Percentiles rank a stretch among this genome's conserved stretches.
These are phyloP conservation scores for Solanum chilense DNA, from an alignment of 257 asterid species.

Conservation along the genomic window DNA sequence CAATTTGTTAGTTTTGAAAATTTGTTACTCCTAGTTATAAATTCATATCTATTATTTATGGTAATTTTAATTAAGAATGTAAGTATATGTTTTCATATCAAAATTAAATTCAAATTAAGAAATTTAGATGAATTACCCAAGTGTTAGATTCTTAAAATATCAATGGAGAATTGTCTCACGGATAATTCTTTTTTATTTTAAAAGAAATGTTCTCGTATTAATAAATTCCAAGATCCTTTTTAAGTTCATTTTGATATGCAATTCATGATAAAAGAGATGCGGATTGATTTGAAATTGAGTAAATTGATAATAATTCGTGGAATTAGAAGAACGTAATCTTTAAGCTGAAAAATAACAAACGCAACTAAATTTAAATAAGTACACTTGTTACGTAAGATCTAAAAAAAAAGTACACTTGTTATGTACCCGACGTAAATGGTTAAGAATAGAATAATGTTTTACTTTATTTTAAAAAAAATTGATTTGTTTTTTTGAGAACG, in stretches of 20 bases:
- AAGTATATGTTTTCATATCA: neutral
- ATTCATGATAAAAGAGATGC: neutral
- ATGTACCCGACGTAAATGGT: neutral
- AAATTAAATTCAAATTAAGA: too few species aligned
- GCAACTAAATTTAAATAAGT: neutral
- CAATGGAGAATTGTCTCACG: neutral
- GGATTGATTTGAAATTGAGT: neutral
- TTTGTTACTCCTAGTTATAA: too few species aligned
- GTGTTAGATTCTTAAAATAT: neutral
- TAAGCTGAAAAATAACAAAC: neutral
- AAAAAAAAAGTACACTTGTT: neutral
- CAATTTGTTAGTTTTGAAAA: neutral
- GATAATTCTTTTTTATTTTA: neutral
- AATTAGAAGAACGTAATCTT: neutral
- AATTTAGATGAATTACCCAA: neutral
- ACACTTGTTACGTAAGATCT: neutral
- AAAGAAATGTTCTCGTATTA: neutral
- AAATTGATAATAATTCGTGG: neutral
- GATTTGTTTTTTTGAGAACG: neutral
- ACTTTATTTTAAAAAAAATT: too few species aligned
- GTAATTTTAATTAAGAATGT: too few species aligned
- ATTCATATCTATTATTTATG: neutral
- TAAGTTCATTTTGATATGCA: neutral
- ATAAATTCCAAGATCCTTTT: neutral
- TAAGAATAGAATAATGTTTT: neutral